Percentiles rank a stretch among this genome's conserved stretches.
These are phyloP conservation scores for Camellia sinensis DNA, from an alignment of 148 eudicot genomes.

Conservation along the genomic window DNA sequence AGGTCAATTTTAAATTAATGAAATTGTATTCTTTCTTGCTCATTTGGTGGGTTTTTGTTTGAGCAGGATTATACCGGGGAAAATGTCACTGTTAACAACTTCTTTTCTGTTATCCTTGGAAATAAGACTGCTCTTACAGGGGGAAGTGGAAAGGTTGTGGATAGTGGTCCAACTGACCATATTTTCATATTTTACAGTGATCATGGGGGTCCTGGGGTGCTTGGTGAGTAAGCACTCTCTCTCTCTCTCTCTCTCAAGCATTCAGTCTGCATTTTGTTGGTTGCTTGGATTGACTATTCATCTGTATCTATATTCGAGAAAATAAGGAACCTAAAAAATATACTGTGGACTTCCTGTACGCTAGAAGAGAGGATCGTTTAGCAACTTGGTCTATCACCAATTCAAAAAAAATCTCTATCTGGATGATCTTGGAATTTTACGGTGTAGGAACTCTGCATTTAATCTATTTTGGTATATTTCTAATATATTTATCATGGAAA, in stretches of 20 bases:
- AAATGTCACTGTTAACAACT: slow-evolving; percentile 45
- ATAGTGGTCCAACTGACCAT: slow-evolving; percentile 73
- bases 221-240: slow-evolving; percentile 38
- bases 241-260: too few relatives aligned
- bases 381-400: neutral
- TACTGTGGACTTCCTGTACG: too few relatives aligned
- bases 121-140: slow-evolving; percentile 61
- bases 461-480: too few relatives aligned
- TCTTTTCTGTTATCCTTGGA: slow-evolving; percentile 62
- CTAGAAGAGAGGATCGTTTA: neutral
- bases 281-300: too few relatives aligned
- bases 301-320: too few relatives aligned
- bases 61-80: slow-evolving; percentile 68
- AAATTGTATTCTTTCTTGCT: neutral
- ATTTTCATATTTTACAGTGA: slow-evolving; percentile 67
- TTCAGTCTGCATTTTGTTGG: too few relatives aligned
- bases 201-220: slow-evolving; percentile 69
- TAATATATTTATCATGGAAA: too few relatives aligned
- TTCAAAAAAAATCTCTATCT: neutral
- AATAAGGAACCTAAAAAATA: too few relatives aligned
- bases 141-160: slow-evolving; percentile 75
- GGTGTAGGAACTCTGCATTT: neutral
- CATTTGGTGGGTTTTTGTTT: slow-evolving; percentile 9
- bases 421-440: too few relatives aligned
- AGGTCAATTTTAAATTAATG: neutral